A percentile compares a stretch with the other conserved stretches of the same genome.
Conservation (phyloP, 192 early-diverging fungal species). For the Coemansia sp. region DNA sequence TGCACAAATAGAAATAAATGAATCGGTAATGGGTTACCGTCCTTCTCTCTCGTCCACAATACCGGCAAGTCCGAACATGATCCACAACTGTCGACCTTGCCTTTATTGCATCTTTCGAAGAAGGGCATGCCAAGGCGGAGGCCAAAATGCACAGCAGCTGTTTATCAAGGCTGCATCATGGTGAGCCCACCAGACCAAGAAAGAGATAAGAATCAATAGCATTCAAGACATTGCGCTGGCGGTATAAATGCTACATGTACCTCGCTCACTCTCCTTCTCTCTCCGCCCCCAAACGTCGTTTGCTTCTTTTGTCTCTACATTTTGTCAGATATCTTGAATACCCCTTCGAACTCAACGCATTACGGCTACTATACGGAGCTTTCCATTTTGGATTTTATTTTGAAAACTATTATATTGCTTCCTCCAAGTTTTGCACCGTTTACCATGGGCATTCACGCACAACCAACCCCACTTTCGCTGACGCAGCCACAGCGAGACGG, state of each 20-base stretch:
- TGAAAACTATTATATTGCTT: too few species aligned
- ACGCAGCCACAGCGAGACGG: background rate
- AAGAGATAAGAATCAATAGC: background rate
- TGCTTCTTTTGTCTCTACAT: background rate
- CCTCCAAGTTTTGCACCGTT: background rate
- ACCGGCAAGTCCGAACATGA: conserved; percentile 1
- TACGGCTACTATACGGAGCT: background rate
- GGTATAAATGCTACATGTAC: background rate
- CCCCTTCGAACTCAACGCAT: background rate
- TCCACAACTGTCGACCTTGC: background rate
- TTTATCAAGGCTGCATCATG: too few species aligned
- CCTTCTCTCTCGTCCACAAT: background rate
- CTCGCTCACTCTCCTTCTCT: background rate
- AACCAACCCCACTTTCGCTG: background rate
- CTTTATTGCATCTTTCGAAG: too few species aligned
- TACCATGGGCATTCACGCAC: conserved; percentile 2
- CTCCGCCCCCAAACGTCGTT: background rate
- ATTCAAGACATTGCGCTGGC: background rate
- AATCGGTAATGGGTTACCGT: background rate
- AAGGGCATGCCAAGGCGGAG: too few species aligned
- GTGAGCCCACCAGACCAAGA: background rate
- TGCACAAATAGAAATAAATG: too few species aligned
- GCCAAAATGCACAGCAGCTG: too few species aligned
- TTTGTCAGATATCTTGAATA: background rate
- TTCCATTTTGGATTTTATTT: background rate